phyloP scores from a whole-genome alignment of 2,329 filamentous ascomycete genomes.

The Dryadomyces quercivorus region DNA sequence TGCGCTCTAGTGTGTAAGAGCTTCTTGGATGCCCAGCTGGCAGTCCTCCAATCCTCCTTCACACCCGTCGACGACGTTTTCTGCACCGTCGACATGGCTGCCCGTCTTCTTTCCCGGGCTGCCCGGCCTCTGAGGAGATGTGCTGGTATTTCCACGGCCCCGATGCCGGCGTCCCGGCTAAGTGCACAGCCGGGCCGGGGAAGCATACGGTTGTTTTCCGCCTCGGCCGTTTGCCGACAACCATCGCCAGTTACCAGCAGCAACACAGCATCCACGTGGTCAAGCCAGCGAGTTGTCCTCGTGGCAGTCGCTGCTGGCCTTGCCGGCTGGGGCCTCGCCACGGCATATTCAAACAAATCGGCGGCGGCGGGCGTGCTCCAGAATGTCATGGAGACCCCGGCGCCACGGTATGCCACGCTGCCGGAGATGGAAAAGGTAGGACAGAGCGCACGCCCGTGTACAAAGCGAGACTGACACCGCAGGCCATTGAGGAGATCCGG shows the following conservation, averaged over 20 bases:
- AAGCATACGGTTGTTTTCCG: background rate
- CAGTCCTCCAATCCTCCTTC: background rate
- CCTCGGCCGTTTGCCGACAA: background rate
- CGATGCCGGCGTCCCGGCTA: background rate
- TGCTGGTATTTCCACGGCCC: background rate
- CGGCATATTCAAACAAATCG: slow-evolving; percentile 14
- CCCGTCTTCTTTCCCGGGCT: background rate
- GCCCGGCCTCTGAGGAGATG: background rate
- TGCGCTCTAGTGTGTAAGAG: background rate
- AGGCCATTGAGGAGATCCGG: slow-evolving; percentile 2
- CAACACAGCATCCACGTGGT: slow-evolving; percentile 12
- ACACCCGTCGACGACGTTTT: no score
- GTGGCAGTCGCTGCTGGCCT: slow-evolving; percentile 26
- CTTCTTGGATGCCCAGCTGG: background rate
- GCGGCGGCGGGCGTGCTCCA: slow-evolving; percentile 15
- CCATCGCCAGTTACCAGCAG: background rate
- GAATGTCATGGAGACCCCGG: slow-evolving; percentile 14
- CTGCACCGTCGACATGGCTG: background rate
- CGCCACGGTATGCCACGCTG: slow-evolving; percentile 26
- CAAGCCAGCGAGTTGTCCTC: slow-evolving; percentile 22
- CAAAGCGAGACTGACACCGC: background rate
- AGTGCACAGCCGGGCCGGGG: background rate
- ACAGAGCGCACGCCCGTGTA: background rate
- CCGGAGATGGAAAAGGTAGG: slow-evolving; percentile 30
- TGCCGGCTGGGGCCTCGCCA: slow-evolving; percentile 28